Base-by-base conservation (phyloP, 2,329 filamentous ascomycete species). In the Paecilomyces niveus region DNA sequence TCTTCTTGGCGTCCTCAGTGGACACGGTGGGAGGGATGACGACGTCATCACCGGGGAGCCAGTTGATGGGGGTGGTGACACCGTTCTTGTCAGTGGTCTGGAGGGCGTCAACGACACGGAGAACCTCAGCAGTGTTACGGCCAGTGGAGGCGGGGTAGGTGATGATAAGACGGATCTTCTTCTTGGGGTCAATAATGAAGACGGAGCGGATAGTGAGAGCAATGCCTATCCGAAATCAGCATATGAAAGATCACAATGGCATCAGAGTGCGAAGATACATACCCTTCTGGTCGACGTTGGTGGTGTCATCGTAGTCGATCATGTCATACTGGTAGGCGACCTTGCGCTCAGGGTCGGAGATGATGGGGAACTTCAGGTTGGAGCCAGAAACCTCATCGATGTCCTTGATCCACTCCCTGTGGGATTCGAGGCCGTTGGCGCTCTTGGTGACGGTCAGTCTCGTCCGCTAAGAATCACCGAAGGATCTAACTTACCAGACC, bases 131-230 rank as follows among this genome's bases (percentile, higher is more conserved):
- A 62, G 87, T 86, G 82, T 92, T 92, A 72, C 89, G 86, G 77
- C 92, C 92, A 53, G 91, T 95, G 59, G 89, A 92, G 61, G 92
- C 92, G 51, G 92, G 92, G 82, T 96, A 97, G 72, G 89, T 87
- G 80, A 96, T 89, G 74, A 91, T 95, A 73, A 92, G 86, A 68
- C 92, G 88, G 78, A 96, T 94, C 76, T 88, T 93, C 87, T 96
- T 96, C 77, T 85, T 86, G 64, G 92, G 92, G 81, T 96, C 92
- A 75, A 96, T 94, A 79, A 96, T 83, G 83, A 95, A 96, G 72
- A 96, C 92, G 67, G 89, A 91, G 70, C 92, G 90, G 79, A 97
- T 96, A 68, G 92, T 96, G 79, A 96, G 93, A 58, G 92, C 91
- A 67, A 93, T 89, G 67, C 66, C 66, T 62, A 24, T 15, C 58